phyloP scores from a whole-genome alignment of 768 basidiomycete genomes.

The Asterophora parasitica region DNA sequence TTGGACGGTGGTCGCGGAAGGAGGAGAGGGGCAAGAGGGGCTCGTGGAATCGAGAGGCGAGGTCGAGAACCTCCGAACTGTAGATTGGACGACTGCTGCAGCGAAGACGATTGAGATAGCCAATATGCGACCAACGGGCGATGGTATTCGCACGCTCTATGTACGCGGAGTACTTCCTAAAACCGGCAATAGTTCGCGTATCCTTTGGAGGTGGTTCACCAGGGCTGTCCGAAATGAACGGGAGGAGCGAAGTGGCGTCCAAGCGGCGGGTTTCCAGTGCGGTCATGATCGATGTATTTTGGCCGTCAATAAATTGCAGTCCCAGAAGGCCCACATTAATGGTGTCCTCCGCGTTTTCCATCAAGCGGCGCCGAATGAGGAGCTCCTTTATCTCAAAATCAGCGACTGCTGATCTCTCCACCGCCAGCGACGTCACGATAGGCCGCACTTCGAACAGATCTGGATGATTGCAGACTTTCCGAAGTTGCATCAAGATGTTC shows the following conservation, averaged over 20 bases:
- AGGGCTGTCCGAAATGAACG: constrained; percentile 46
- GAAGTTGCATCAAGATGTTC: constrained; percentile 96
- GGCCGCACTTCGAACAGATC: constrained; percentile 89
- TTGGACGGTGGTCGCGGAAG: constrained; percentile 31
- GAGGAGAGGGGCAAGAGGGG: constrained; percentile 51
- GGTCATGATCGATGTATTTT: constrained; percentile 48
- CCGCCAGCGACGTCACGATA: constrained; percentile 70
- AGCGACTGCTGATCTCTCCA: constrained; percentile 69
- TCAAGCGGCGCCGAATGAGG: constrained; percentile 70
- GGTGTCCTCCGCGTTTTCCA: constrained; percentile 48
- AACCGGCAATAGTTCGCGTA: constrained; percentile 70
- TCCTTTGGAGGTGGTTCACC: constrained; percentile 72
- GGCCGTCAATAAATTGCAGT: constrained; percentile 53
- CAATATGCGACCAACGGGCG: constrained; percentile 63
- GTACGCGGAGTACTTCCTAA: constrained; percentile 46
- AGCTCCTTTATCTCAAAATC: constrained; percentile 87
- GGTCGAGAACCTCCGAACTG: constrained; percentile 41
- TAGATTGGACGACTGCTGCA: constrained; percentile 49
- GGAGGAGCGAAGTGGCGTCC: constrained; percentile 55
- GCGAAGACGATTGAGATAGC: constrained; percentile 70
- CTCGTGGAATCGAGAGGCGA: constrained; percentile 32
- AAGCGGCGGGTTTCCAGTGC: constrained; percentile 51
- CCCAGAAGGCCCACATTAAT: constrained; percentile 63
- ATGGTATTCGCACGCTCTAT: constrained; percentile 46
- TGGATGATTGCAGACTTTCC: constrained; percentile 95